Evolutionary conservation across 345 rosid species (phyloP).

Genomic region (Citrus hindsii): DNA sequence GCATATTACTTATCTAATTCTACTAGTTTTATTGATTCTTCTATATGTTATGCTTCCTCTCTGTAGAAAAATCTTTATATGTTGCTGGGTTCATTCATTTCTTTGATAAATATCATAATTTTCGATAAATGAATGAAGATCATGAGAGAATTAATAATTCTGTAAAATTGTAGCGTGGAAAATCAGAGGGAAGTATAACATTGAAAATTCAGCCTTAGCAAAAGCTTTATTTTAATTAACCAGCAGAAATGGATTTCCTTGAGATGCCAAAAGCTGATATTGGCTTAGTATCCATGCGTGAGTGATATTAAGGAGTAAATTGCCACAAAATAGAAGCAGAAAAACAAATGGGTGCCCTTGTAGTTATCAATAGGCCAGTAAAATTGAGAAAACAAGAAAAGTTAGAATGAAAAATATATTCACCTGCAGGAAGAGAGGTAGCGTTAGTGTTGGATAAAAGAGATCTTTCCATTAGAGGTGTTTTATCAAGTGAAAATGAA

Average conservation of each 20-base stretch:
- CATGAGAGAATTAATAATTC: background rate
- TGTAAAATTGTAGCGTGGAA: background rate
- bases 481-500: background rate
- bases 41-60: background rate
- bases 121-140: no score
- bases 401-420: background rate
- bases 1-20: background rate
- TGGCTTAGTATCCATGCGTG: background rate
- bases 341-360: background rate
- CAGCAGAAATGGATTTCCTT: background rate
- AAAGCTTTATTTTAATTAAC: background rate
- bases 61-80: background rate
- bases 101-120: background rate
- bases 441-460: background rate
- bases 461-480: background rate
- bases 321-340: background rate
- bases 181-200: background rate
- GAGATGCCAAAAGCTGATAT: background rate
- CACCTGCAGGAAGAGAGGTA: background rate
- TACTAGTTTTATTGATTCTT: background rate
- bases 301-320: background rate
- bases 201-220: background rate
- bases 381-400: background rate
- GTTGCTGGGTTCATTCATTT: background rate
- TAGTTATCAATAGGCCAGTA: background rate